Base-by-base conservation (phyloP, 208 protist species). In the Acanthamoeba royreba region DNA sequence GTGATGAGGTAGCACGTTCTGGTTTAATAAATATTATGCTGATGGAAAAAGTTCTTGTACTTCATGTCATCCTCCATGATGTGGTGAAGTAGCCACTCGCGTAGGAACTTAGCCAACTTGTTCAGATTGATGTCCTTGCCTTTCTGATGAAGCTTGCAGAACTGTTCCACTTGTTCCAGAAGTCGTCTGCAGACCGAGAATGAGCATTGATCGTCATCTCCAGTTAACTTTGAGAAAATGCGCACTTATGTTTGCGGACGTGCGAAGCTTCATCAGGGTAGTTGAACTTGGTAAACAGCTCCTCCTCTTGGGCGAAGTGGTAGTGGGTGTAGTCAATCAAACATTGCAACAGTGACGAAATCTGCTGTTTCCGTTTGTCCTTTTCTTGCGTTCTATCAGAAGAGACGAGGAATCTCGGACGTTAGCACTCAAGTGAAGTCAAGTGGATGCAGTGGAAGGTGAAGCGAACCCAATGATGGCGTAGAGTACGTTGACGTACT, bases 11-110 rank as follows among this genome's bases (percentile, higher is more conserved):
- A n/a, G n/a, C n/a, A n/a, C n/a, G n/a, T 77, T 77, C 22, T 77
- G 9, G 8, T 43, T 83, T 15, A 83, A 45, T 83, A 83, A 9
- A 83, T 83, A 45, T 52, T 52, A 45, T 83, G 72, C 22, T 83
- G 38, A 52, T 90, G 83, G 55, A 90, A 90, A 52, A 90, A 90
- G 28, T 17, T 15, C 38, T 90, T 90, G 31, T 90, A 90, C 83
- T 90, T 90, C 83, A 90, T 90, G 31, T 90, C 83, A 5, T 90
- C 83, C 25, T 90, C 83, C 83, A 90, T 58, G 25, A 90, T 90
- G 49, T 90, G 83, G 49, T 90, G 83, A 13, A 90, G 47, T 0
- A 90, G 83, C 83, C 83, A 90, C 28, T 90, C 83, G 52, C 55
- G 47, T 5, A 90, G 83, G 83, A 90, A 90, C 49, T 90, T 90